Base-by-base conservation (phyloP, 495 filamentous ascomycete species). In the Penicillium paradoxum region DNA sequence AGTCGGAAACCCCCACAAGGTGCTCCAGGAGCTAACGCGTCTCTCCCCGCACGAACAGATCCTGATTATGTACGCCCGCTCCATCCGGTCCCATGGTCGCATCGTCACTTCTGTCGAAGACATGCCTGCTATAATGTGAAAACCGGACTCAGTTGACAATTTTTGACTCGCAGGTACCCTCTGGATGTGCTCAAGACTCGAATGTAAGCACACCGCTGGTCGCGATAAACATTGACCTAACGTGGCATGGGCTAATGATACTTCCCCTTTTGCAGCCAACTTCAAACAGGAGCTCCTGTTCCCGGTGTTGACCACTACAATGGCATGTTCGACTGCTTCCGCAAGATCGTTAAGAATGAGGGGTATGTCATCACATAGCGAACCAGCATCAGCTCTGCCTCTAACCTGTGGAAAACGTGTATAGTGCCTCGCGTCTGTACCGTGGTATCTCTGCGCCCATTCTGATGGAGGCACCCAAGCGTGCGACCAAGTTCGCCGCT, bases 391-490 rank as follows among this genome's bases (percentile, higher is more conserved):
- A 29, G 24, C 37, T 33, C 37, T 37, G 32, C n/a, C 33, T 44
- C 53, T 59, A 38, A 60, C 15, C 19, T n/a, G 27, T 43, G 19
- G 27, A 33, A 22, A 25, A 13, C 18, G 29, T 40, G 24, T 57
- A 44, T 51, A 95, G 90, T 25, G 83, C 86, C 70, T 92, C 89
- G 49, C 83, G 92, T 45, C 75, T 98, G 17, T 98, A 98, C 76
- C 88, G 93, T 62, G 93, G 93, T 66, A 98, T 98, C 68, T 85
- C 82, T 25, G 92, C 95, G 13, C 93, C 93, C 18, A 97, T 98
- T 58, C 75, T 97, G 56, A 97, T 98, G 93, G 93, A 98, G 74
- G 93, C 93, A 15, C 93, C 93, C 50, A 98, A 98, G 82, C 85
- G 93, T 68, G 93, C 93, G 8, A 96, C 88, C 73, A 98, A 98